phyloP scores from a whole-genome alignment of 176 grass and related monocot species.

The Luzula sylvatica region DNA sequence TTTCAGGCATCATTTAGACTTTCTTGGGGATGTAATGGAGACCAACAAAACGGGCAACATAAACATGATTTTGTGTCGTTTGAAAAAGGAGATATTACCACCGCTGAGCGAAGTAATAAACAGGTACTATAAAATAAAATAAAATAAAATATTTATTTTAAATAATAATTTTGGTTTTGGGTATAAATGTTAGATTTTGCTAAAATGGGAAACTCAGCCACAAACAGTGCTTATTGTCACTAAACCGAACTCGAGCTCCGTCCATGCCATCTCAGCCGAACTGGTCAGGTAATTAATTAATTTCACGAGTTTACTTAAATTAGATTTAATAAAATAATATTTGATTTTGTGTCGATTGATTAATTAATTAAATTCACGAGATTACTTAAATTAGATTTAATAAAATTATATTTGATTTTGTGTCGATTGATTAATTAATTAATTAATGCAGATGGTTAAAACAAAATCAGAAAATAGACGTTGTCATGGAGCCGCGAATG shows the following conservation, averaged over 20 bases:
- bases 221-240: conserved; percentile 84
- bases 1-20: conserved; percentile 33
- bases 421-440: conserved; percentile 7
- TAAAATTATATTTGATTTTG: conserved; percentile 7
- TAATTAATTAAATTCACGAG: neutral
- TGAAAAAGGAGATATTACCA: conserved; percentile 96
- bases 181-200: conserved; percentile 74
- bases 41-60: conserved; percentile 85
- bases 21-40: conserved; percentile 95
- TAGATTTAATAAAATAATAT: conserved; percentile 1
- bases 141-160: neutral
- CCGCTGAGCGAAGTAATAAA: conserved; percentile 88
- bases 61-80: conserved; percentile 99
- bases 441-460: conserved; percentile 70
- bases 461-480: conserved; percentile 54
- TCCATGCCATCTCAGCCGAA: conserved; percentile 50
- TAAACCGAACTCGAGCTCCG: conserved; percentile 90
- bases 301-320: conserved; percentile 1
- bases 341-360: conserved; percentile 6
- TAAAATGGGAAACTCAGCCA: conserved; percentile 90
- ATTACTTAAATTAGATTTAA: neutral
- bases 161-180: conserved; percentile 1
- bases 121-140: conserved; percentile 32
- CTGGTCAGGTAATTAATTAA: conserved; percentile 65
- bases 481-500: conserved; percentile 76